Percentiles rank a stretch among this genome's conserved stretches.
Evolutionary conservation across 352 stramenopile genomes (phyloP).

Genomic region (Phytophthora pinifolia): DNA sequence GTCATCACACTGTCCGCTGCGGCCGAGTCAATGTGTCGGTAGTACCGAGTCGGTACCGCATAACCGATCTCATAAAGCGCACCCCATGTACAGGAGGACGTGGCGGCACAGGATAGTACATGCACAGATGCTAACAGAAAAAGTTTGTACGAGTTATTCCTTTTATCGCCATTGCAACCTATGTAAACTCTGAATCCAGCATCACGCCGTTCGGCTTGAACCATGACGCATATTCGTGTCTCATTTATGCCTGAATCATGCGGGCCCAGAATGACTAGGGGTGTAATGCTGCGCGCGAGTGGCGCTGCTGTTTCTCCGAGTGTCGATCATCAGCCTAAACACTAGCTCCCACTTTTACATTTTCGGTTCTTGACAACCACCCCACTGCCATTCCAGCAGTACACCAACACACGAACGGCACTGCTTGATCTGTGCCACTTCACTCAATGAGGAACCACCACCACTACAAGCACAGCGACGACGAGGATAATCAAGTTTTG

Average conservation of each 20-base stretch:
- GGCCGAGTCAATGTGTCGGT: no score
- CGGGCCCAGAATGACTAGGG: conserved; percentile 8
- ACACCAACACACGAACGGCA: conserved; percentile 2
- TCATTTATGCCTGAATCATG: conserved; percentile 32
- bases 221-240: conserved; percentile 6
- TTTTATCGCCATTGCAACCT: no score
- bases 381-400: conserved; percentile 17
- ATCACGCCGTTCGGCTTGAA: conserved; percentile 23
- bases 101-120: no score
- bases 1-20: no score
- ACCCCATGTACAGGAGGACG: no score
- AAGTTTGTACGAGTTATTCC: no score
- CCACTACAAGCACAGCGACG: conserved; percentile 18
- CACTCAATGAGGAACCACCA: conserved; percentile 21
- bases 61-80: no score
- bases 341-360: conserved; percentile 10
- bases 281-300: conserved; percentile 15
- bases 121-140: no score
- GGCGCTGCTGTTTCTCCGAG: conserved; percentile 11
- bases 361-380: conserved; percentile 20
- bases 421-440: neutral
- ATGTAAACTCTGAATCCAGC: no score
- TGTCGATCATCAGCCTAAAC: conserved; percentile 7
- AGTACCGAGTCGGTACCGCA: no score
- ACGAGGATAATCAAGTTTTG: conserved; percentile 39